phyloP scores from a whole-genome alignment of 495 filamentous ascomycete species.

The Wilcoxina mikolae region DNA sequence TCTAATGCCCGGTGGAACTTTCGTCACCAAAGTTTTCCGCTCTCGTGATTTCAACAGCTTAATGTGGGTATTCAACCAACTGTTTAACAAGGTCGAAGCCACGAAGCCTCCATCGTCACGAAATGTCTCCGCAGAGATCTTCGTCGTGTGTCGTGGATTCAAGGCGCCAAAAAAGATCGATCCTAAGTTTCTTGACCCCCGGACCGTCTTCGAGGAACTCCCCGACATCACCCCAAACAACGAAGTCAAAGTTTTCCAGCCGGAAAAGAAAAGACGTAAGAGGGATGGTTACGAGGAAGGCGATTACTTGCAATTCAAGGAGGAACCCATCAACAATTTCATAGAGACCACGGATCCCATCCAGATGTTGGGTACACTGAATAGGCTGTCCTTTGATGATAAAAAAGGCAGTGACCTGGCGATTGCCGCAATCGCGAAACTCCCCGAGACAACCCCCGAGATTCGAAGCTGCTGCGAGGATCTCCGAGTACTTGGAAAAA shows the following conservation, averaged over 20 bases:
- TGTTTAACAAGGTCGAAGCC: slow-evolving; percentile 86
- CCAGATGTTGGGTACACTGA: slow-evolving; percentile 77
- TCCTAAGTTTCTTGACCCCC: slow-evolving; percentile 79
- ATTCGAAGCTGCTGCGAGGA: slow-evolving; percentile 74
- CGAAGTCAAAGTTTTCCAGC: slow-evolving; percentile 95
- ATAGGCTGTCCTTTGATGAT: slow-evolving; percentile 69
- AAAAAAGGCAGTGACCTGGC: slow-evolving; percentile 67
- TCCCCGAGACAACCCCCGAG: slow-evolving; percentile 87
- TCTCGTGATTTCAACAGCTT: slow-evolving; percentile 96
- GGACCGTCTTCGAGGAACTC: slow-evolving; percentile 89
- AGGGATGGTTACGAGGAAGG: slow-evolving; percentile 95
- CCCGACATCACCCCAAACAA: slow-evolving; percentile 79
- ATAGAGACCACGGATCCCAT: slow-evolving; percentile 92
- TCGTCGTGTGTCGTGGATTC: slow-evolving; percentile 88
- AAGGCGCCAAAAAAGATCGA: slow-evolving; percentile 88
- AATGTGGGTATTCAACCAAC: slow-evolving; percentile 94
- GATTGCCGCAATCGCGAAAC: slow-evolving; percentile 64
- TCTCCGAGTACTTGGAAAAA: slow-evolving; percentile 78
- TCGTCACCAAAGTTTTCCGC: slow-evolving; percentile 95
- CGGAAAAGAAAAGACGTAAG: slow-evolving; percentile 91
- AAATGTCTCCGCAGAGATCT: slow-evolving; percentile 94
- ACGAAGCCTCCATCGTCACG: slow-evolving; percentile 93
- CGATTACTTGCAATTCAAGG: slow-evolving; percentile 83
- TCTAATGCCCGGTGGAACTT: slow-evolving; percentile 72
- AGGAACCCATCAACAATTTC: slow-evolving; percentile 75